Base-by-base conservation (phyloP, 106 monocot genomes). In the Gastrodia elata region DNA sequence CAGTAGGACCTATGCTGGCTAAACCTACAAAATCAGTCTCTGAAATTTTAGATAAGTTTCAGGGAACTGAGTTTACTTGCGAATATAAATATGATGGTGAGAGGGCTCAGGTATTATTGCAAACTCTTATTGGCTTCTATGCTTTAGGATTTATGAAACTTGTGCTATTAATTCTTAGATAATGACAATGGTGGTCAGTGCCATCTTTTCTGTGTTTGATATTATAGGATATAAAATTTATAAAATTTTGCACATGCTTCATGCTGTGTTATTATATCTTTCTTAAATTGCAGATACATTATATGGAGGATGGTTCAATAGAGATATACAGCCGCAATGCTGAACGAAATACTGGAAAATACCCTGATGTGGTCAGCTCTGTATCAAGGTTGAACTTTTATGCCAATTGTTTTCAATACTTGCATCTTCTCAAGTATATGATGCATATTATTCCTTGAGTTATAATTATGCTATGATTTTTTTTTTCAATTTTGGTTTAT, bases 31-130 rank as follows among this genome's bases (percentile, higher is more conserved):
- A 97, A 72, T 85, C 92, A 69, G 93, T 97, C 20, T 97, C 97
- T 32, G 97, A 97, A 76, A 93, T 97, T 39, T 78, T 97, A 38
- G 97, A 97, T 79, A 97, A 97, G 72, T 97, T 97, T 70, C 92
- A 97, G 78, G 92, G 93, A 30, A 86, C 80, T 33, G 90, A 93
- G 71, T 97, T 93, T 67, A 97, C 97, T 28, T 93, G 90, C 76
- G 97, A 97, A 64, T 97, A 93, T 68, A 97, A 97, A 64, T 97
- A 97, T 84, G 97, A 97, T 86, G 97, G 97, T 57, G 97, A 97
- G 71, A 84, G 97, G 68, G 97, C 97, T 59, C 97, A 97, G 92
- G 97, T 97, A 91, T 35, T 52, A 4, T 6, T 65, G 64, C 36
- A 49, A 38, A 13, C 27, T 48, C 39, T 70, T 68, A 9, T 37